These are phyloP conservation scores for Ascosphaera aggregata DNA, from an alignment of 2,329 filamentous ascomycete genomes.

Conservation along the genomic window DNA sequence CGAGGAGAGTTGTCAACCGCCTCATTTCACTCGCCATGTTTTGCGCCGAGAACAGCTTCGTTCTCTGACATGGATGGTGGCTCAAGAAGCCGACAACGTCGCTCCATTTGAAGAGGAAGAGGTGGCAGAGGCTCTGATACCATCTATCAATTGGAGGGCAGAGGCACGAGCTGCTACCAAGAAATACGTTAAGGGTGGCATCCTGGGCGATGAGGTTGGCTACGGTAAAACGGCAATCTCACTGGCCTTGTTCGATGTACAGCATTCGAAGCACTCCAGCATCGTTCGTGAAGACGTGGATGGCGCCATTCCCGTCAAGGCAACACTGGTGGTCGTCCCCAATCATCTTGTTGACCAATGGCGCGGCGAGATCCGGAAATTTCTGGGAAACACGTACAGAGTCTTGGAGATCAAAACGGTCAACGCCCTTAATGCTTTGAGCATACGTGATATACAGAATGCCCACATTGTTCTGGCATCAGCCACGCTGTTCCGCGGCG, in stretches of 20 bases:
- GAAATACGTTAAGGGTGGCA: constrained; percentile 28
- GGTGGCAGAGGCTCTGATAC: constrained; percentile 30
- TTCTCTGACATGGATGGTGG: constrained; percentile 35
- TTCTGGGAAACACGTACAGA: constrained; percentile 19
- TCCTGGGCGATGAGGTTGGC: constrained; percentile 39
- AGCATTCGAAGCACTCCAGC: constrained; percentile 12
- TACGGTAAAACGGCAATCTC: constrained; percentile 43
- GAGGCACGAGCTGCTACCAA: constrained; percentile 23
- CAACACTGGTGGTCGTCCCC: constrained; percentile 37
- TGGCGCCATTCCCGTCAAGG: constrained; percentile 23
- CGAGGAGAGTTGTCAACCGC: constrained; percentile 11
- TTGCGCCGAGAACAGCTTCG: constrained; percentile 30
- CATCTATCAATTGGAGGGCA: constrained; percentile 30
- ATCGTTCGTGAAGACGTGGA: constrained; percentile 2
- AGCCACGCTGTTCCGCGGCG: constrained; percentile 25
- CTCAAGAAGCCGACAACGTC: constrained; percentile 24
- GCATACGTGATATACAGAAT: constrained; percentile 21
- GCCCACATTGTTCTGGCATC: constrained; percentile 33
- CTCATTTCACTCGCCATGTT: constrained; percentile 12
- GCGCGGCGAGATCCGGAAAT: constrained; percentile 29
- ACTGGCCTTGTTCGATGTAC: constrained; percentile 30
- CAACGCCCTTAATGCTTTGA: constrained; percentile 17
- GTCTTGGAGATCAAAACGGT: constrained; percentile 23
- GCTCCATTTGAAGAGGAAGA: constrained; percentile 28
- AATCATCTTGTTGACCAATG: constrained; percentile 33